Base-by-base conservation (phyloP, 331 rosid genomes). In the Stylosanthes scabra region DNA sequence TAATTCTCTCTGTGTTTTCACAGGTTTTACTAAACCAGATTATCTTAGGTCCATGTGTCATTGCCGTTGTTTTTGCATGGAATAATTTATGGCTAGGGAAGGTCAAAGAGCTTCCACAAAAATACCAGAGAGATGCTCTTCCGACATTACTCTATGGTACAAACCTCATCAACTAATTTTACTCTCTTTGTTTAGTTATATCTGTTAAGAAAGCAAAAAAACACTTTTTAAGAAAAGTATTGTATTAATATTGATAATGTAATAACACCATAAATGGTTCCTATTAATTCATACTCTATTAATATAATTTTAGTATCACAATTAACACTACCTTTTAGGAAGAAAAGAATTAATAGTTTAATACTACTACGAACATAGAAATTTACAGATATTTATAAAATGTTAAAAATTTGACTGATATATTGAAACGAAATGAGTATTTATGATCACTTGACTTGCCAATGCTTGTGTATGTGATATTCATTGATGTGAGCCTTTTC, bases 21-120 rank as follows among this genome's bases (percentile, higher is more conserved):
- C 76, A 94, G 99, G 95, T 94, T 87, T 59, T 91, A 12, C 75
- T 94, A 58, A 94, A 94, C 85, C 97, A 94, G 87, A 51, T 94
- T 82, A 87, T 89, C 68, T 89, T 94, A 69, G 97, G 99, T 64
- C 99, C 99, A 42, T 71, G 66, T 71, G 99, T 91, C 68, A 94
- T 94, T 83, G 96, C 92, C 62, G 96, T 87, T 68, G 84, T 90
- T 39, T 94, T 94, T 87, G 99, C 97, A 12, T 94, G 97, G 99
- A 94, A 91, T 84, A 85, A 87, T 71, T 74, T 94, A 66, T 94
- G 97, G 97, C 88, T 42, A 70, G 83, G 86, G 81, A 91, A 87
- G 85, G 76, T 89, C 78, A 83, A 88, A 42, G 89, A 88, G 86
- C 92, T 94, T 81, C 97, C 97, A 3, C 91, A 73, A 56, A 94